Percentiles rank a stretch among this genome's conserved stretches.
phyloP scores from a whole-genome alignment of 768 basidiomycete genomes.

The Auriscalpium microsporum region DNA sequence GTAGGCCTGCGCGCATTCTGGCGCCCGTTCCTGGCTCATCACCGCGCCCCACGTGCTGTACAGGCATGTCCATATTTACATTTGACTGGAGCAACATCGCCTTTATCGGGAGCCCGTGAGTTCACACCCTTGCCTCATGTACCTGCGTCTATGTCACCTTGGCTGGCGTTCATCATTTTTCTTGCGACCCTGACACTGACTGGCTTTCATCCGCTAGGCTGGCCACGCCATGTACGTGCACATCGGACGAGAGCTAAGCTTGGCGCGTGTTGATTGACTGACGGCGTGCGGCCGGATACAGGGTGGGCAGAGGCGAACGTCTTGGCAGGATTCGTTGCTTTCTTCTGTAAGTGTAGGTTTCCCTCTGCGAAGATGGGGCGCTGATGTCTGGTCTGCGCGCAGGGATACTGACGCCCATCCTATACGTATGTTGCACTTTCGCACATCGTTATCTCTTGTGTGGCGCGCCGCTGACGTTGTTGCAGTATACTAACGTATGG shows the following conservation, averaged over 20 bases:
- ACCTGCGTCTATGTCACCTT: no score
- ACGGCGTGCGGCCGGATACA: background rate
- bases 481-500: constrained; percentile 28
- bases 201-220: constrained; percentile 24
- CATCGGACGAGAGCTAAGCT: background rate
- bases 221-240: constrained; percentile 53
- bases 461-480: background rate
- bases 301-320: constrained; percentile 76
- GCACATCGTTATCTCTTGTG: background rate
- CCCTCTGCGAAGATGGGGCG: background rate
- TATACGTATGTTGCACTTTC: constrained; percentile 19
- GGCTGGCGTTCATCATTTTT: background rate
- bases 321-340: constrained; percentile 36
- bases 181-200: background rate
- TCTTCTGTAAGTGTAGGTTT: constrained; percentile 29
- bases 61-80: constrained; percentile 61
- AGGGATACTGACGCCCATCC: constrained; percentile 33
- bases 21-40: background rate
- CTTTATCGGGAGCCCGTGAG: constrained; percentile 16
- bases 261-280: background rate
- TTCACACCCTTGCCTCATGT: background rate
- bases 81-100: constrained; percentile 65
- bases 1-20: background rate
- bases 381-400: constrained; percentile 2
- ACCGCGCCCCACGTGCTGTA: background rate